Evolutionary conservation across 2,329 filamentous ascomycete genomes (phyloP), one percentile per base, ranked within the genome.

Genomic region (Sporothrix variecibatus): DNA sequence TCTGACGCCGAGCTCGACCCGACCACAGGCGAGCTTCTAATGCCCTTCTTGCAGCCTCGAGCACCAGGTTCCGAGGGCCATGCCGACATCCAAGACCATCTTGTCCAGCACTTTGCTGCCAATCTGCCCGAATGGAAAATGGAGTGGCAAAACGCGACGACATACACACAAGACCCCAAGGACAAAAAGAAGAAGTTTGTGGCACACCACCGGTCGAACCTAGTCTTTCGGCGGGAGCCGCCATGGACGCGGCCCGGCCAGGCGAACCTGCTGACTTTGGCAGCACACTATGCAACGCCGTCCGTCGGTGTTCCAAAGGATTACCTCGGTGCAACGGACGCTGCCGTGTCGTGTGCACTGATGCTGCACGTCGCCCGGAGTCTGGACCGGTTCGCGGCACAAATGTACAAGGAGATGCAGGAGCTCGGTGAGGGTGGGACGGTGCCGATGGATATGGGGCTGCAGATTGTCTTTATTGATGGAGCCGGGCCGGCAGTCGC

Each of bases 301-400:
- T 67, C 62, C 11, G 28, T 26, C 82, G 85, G 91, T 65, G 85
- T 85, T 20, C 93, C 93, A 0, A 81, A 89, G 69, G 93, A 92
- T 0, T 97, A 96, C 79, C 92, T 97, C 69, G 94, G 94, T 0
- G 94, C 94, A 0, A 95, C 90, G 17, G 94, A 97, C 80, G 94
- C 92, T 77, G 94, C 94, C 0, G 94, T 90, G 11, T 93, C 94
- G 23, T 96, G 93, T 81, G 94, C 94, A 0, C 94, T 97, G 84
- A 86, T 97, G 75, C 87, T 97, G 88, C 92, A 95, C 81, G 89
- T 91, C 12, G 92, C 93, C 75, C 86, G 90, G 75, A 90, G 87
- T 75, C 86, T 97, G 34, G 93, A 97, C 79, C 85, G 83, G 9
- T 92, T 91, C 15, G 81, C 96, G 80, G 92, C 90, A 8, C 87